Evolutionary conservation across 2,329 filamentous ascomycete genomes (phyloP).

Genomic region (Cytospora leucostoma): DNA sequence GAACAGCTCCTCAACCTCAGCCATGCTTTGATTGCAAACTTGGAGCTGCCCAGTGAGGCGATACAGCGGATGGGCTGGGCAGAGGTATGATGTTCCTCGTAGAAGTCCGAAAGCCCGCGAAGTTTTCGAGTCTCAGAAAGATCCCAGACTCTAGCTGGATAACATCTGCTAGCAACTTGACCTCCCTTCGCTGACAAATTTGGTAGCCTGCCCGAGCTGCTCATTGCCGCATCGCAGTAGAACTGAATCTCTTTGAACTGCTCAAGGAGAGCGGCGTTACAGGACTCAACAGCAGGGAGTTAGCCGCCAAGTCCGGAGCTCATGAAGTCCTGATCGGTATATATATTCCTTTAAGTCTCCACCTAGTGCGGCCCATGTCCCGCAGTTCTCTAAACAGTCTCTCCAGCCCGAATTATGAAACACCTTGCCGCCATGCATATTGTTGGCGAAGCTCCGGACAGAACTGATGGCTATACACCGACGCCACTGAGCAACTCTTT

Average conservation of each 20-base stretch:
- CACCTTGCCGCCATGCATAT: conserved; percentile 44
- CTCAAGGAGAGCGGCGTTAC: conserved; percentile 31
- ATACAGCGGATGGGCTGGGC: conserved; percentile 43
- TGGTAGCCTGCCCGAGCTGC: conserved; percentile 39
- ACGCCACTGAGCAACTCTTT: conserved; percentile 38
- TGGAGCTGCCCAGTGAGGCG: conserved; percentile 43
- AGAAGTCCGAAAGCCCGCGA: conserved; percentile 8
- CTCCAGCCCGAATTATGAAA: conserved; percentile 35
- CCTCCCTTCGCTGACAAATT: background rate
- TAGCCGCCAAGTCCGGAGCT: conserved; percentile 37
- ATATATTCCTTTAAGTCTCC: too few relatives aligned
- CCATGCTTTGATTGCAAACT: conserved; percentile 37
- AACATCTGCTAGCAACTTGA: background rate
- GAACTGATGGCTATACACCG: conserved; percentile 34
- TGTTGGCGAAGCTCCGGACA: conserved; percentile 30
- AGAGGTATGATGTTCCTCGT: conserved; percentile 34
- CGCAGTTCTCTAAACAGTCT: background rate
- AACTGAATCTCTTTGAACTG: conserved; percentile 40
- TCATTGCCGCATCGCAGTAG: conserved; percentile 39
- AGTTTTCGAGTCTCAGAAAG: background rate
- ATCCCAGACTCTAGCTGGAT: background rate
- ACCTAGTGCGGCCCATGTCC: background rate
- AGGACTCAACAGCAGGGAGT: conserved; percentile 32
- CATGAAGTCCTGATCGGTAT: conserved; percentile 32
- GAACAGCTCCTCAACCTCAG: conserved; percentile 41